Base-by-base conservation (phyloP, 257 asterid species). In the Ilex aquifolium region DNA sequence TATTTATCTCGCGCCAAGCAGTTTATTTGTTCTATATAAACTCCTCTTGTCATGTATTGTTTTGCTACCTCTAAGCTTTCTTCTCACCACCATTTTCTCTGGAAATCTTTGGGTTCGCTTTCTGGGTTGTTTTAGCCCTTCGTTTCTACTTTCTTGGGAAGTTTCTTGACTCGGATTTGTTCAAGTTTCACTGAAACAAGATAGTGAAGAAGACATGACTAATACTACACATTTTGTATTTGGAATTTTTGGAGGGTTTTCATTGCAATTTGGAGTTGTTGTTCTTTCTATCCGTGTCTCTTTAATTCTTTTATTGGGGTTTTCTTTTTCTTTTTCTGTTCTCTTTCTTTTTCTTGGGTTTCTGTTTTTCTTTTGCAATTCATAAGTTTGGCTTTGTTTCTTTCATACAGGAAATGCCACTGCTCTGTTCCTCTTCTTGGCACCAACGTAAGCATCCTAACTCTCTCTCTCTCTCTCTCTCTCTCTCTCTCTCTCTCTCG, bases 371-470 rank as follows among this genome's bases (percentile, higher is more conserved):
- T 63, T 60, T 59, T 50, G 3, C 5, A 36, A 0, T 36, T 36
- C 42, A 15, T 63, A 16, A 11, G 7, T 59, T 63, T 56, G 44
- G 21, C 32, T 65, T 29, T 65, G 39, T 52, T 54, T 54, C 65
- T 40, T 17, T 64, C 30, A 21, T 44, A 21, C 87, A 88, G 95
- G 96, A 60, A 91, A 88, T 76, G 85, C 78, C 32, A 76, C 69
- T 66, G 98, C 95, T 42, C 69, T 91, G 77, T 88, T 88, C 73
- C 92, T 88, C 17, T 91, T 82, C 88, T 67, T 86, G 78, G 85
- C 95, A 44, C 98, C 98, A 60, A 5, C 84, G 98, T 91, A 74
- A 85, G 11, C 52, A 6, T 46, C 13, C 52, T 14, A 14, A 10
- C 6, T n/a, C n/a, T n/a, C n/a, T n/a, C n/a, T n/a, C n/a, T n/a